Percentiles rank a stretch among this genome's conserved stretches.
phyloP scores from a whole-genome alignment of 805 yeast genomes.

The Blastobotrys americana region DNA sequence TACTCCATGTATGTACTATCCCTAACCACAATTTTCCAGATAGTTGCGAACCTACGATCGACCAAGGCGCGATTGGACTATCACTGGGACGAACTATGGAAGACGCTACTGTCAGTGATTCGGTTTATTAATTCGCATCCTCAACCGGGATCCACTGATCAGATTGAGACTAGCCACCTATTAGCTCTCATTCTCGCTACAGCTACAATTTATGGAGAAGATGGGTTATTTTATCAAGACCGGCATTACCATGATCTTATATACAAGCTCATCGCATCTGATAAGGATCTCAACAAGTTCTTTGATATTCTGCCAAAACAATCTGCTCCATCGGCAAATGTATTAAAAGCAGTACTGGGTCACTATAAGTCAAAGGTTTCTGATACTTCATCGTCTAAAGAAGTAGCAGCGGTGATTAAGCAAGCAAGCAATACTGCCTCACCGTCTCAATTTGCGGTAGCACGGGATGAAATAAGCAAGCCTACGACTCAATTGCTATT shows the following conservation, averaged over 20 bases:
- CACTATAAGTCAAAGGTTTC: constrained; percentile 14
- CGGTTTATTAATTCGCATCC: constrained; percentile 23
- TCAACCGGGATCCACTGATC: constrained; percentile 5
- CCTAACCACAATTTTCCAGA: constrained; percentile 21
- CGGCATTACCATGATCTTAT: constrained; percentile 30
- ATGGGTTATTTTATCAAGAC: constrained; percentile 27
- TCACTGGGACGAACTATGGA: constrained; percentile 36
- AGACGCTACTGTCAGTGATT: constrained; percentile 26
- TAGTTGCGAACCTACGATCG: constrained; percentile 15
- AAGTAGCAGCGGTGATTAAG: constrained; percentile 24
- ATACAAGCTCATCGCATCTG: constrained; percentile 25
- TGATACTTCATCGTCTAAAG: constrained; percentile 21
- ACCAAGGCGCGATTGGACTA: constrained; percentile 20
- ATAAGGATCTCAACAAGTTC: constrained; percentile 22
- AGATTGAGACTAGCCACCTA: constrained; percentile 15
- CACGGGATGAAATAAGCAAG: constrained; percentile 1
- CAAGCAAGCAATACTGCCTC: constrained; percentile 25
- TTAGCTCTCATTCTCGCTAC: constrained; percentile 22
- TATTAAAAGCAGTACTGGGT: constrained; percentile 18
- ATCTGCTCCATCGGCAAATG: constrained; percentile 18
- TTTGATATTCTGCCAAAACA: constrained; percentile 14
- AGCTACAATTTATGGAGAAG: constrained; percentile 24
- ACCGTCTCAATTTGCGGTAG: constrained; percentile 17
- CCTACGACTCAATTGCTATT: constrained; percentile 7
- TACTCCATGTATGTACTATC: constrained; percentile 25